phyloP scores from a whole-genome alignment of 225 moss, liverwort and hornwort species.

The Asterella californica region DNA sequence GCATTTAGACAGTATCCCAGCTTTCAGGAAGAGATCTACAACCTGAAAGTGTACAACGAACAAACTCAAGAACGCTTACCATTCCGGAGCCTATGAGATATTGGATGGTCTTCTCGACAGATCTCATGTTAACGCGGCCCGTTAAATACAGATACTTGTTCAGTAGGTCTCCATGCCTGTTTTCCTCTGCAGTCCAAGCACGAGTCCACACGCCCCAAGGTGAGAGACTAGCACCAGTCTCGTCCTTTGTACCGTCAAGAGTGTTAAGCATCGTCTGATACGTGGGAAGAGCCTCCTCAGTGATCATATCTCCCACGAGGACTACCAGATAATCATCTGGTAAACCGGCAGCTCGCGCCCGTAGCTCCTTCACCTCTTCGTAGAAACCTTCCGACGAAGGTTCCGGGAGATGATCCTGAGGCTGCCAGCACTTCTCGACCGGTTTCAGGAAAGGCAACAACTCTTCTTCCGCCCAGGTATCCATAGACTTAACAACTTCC shows the following conservation, averaged over 20 bases:
- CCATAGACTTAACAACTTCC: conserved; percentile 59
- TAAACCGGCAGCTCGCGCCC: conserved; percentile 48
- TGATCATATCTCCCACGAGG: conserved; percentile 72
- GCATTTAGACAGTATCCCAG: neutral
- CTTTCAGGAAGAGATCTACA: neutral
- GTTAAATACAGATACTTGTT: conserved; percentile 76
- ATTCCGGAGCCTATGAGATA: conserved; percentile 80
- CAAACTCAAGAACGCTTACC: conserved; percentile 32
- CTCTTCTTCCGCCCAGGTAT: conserved; percentile 55
- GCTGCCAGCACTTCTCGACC: conserved; percentile 76
- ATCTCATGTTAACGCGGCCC: conserved; percentile 68
- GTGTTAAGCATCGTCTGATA: conserved; percentile 72
- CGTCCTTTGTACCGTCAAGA: conserved; percentile 40
- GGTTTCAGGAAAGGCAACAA: conserved; percentile 60
- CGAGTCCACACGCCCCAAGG: conserved; percentile 81
- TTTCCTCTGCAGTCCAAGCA: conserved; percentile 77
- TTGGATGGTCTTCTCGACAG: conserved; percentile 68
- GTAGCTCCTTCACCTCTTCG: conserved; percentile 60
- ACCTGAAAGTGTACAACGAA: neutral
- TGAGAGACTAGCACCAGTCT: conserved; percentile 69
- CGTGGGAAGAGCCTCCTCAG: conserved; percentile 70
- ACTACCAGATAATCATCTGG: conserved; percentile 74
- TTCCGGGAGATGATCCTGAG: conserved; percentile 64
- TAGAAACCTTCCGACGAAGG: conserved; percentile 60
- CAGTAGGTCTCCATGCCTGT: conserved; percentile 65